A percentile compares a stretch with the other conserved stretches of the same genome.
Evolutionary conservation across 768 basidiomycete genomes (phyloP).

Genomic region (Lentinula guzmanii): DNA sequence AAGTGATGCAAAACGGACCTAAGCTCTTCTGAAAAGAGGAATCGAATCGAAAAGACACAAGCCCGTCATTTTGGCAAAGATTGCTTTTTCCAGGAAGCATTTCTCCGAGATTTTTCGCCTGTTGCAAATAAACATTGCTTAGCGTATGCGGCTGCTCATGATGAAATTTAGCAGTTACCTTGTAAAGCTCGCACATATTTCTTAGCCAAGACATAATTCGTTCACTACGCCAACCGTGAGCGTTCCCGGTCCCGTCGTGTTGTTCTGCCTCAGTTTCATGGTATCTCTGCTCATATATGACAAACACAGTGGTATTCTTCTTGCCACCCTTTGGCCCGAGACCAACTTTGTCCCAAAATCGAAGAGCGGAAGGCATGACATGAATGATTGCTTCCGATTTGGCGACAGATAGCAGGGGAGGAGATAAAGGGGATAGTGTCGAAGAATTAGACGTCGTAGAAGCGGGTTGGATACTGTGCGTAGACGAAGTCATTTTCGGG

Average conservation of each 20-base stretch:
- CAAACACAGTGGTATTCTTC: slow-evolving; percentile 66
- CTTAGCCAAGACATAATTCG: slow-evolving; percentile 58
- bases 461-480: not conserved
- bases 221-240: slow-evolving; percentile 14
- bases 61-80: slow-evolving; percentile 43
- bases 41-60: slow-evolving; percentile 62
- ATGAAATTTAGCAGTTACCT: slow-evolving; percentile 34
- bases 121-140: not conserved
- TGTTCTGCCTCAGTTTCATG: slow-evolving; percentile 16
- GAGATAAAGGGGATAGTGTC: slow-evolving; percentile 28
- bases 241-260: slow-evolving; percentile 2
- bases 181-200: slow-evolving; percentile 46
- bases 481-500: not conserved
- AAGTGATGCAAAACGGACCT: slow-evolving; percentile 27
- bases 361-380: slow-evolving; percentile 59
- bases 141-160: slow-evolving; percentile 4
- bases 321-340: slow-evolving; percentile 62
- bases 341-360: slow-evolving; percentile 85
- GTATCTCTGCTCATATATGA: slow-evolving; percentile 59
- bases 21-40: slow-evolving; percentile 61
- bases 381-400: slow-evolving; percentile 70
- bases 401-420: slow-evolving; percentile 58
- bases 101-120: slow-evolving; percentile 60
- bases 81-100: slow-evolving; percentile 47
- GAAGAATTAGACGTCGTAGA: not conserved